Percentiles rank a stretch among this genome's conserved stretches.
Conservation (phyloP, 1,139 yeast genomes). For the Debaryomycetaceae sp. region DNA sequence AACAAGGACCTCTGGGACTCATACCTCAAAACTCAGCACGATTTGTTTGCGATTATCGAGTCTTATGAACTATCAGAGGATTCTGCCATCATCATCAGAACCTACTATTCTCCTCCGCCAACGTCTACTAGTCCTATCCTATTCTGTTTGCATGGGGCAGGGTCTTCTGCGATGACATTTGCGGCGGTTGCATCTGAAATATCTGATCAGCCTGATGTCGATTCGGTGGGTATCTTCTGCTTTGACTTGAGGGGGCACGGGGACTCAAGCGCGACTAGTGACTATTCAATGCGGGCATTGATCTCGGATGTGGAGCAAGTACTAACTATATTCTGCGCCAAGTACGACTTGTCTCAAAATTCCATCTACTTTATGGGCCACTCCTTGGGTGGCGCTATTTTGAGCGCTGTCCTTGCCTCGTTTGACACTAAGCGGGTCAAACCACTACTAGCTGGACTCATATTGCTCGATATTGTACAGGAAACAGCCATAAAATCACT, state of each 20-base stretch:
- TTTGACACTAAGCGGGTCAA: conserved; percentile 3
- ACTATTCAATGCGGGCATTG: conserved; percentile 42
- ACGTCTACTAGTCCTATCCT: conserved; percentile 40
- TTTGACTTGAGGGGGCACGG: conserved; percentile 89
- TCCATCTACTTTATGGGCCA: conserved; percentile 63
- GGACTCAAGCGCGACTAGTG: conserved; percentile 14
- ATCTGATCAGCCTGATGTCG: conserved; percentile 7
- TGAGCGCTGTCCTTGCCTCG: conserved; percentile 35
- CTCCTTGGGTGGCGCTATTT: conserved; percentile 83
- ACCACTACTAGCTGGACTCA: conserved; percentile 44
- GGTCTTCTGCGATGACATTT: conserved; percentile 76
- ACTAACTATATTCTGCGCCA: conserved; percentile 22
- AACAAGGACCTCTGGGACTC: neutral
- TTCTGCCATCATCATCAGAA: conserved; percentile 26
- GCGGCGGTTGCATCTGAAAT: conserved; percentile 34
- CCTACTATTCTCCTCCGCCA: conserved; percentile 50
- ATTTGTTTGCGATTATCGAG: neutral
- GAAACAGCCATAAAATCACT: conserved; percentile 77
- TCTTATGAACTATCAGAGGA: too few species aligned
- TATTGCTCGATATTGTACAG: conserved; percentile 85
- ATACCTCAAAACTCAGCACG: neutral
- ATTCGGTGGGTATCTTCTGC: conserved; percentile 46
- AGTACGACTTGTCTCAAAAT: conserved; percentile 7
- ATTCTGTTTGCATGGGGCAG: conserved; percentile 89
- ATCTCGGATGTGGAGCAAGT: conserved; percentile 47